Base-by-base conservation (phyloP, 2,329 filamentous ascomycete species). In the Trichoderma cornu-damae region DNA sequence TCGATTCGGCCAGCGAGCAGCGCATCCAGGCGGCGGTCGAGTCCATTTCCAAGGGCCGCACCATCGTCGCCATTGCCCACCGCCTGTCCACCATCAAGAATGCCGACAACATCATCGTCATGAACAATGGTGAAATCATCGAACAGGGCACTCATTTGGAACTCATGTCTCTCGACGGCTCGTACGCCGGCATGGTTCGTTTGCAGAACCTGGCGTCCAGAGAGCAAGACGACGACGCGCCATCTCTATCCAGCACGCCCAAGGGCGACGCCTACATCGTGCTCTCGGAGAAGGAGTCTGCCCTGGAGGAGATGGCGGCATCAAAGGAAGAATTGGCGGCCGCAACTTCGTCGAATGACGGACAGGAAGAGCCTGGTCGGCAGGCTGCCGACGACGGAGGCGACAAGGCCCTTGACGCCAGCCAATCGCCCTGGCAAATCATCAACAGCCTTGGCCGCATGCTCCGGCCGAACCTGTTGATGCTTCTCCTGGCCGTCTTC, bases 31-130 rank as follows among this genome's bases (percentile, higher is more conserved):
- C 65, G 30, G 76, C 75, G 4, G 71, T 83, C 14, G 73, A 77
- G 62, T 63, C 68, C 53, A 70, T 79, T 61, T 66, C 75, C 2
- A 73, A 76, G 54, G 77, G 79, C 52, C 76, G 85, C 22, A 88
- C 86, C 0, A 84, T 86, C 0, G 82, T 89, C 55, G 77, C 84
- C 14, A 85, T 89, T 61, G 85, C 86, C 0, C 83, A 86, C 67
- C 74, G 83, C 2, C 70, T 86, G 1, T 82, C 80, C 0, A 85
- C 83, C 0, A 82, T 85, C 60, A 79, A 78, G 64, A 78, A 83
- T 53, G 85, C 86, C 0, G 83, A 89, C 63, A 80, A 83, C 60
- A 88, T 89, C 58, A 74, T 88, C 18, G 85, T 89, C 16, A 76
- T 88, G 66, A 76, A 81, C 22, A 48, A 56, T 12, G 73, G 86